Percentiles rank a stretch among this genome's conserved stretches.
These are phyloP conservation scores for Rhododendron ferrugineum DNA, from an alignment of 148 eudicot species.

Conservation along the genomic window DNA sequence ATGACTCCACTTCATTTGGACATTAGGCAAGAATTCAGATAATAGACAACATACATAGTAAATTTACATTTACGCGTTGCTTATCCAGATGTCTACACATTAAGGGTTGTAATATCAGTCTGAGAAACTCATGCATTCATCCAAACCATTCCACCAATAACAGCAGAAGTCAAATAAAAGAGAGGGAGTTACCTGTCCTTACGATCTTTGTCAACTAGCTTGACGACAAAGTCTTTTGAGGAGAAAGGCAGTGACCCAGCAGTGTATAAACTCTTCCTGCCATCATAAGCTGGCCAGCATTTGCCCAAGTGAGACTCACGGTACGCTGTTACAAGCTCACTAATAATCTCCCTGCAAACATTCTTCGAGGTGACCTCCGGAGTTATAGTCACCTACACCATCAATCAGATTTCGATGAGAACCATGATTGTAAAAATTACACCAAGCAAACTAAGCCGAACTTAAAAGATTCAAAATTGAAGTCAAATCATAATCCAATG, in stretches of 20 bases:
- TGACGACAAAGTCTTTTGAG: constrained; percentile 53
- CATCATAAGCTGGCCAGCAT: constrained; percentile 53
- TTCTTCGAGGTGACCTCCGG: constrained; percentile 56
- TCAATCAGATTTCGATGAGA: background rate
- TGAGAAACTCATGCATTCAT: background rate
- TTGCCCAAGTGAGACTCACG: constrained; percentile 30
- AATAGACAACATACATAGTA: background rate
- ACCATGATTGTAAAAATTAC: background rate
- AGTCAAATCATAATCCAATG: background rate
- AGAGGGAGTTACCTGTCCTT: constrained; percentile 16
- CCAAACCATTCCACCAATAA: background rate
- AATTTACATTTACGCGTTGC: background rate
- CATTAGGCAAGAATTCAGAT: background rate
- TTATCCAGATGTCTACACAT: background rate
- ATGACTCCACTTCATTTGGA: background rate
- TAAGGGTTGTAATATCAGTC: background rate
- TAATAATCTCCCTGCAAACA: constrained; percentile 42
- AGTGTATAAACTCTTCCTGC: constrained; percentile 54
- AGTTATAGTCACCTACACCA: constrained; percentile 44
- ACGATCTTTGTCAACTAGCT: constrained; percentile 26
- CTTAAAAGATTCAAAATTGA: background rate
- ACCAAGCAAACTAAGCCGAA: background rate
- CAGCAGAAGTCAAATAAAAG: background rate
- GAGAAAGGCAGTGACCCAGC: constrained; percentile 64
- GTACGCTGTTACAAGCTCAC: constrained; percentile 22